phyloP scores from a whole-genome alignment of 805 yeast species.

The Lipomyces spencermartinsiae region DNA sequence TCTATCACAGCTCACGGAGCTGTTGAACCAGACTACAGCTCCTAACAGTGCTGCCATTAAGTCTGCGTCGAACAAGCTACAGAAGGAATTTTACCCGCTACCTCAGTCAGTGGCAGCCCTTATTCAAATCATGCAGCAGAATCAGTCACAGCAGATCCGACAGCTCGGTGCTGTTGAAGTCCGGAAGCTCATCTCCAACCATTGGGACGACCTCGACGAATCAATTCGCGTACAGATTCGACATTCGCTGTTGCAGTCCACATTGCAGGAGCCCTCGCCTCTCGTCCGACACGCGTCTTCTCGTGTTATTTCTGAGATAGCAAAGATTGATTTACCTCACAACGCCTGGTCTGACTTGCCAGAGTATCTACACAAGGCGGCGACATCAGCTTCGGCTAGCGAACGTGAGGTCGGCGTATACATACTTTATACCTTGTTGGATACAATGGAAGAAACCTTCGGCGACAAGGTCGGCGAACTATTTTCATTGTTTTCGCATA shows the following conservation, averaged over 20 bases:
- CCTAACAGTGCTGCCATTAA: slow-evolving; percentile 83
- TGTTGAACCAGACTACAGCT: slow-evolving; percentile 69
- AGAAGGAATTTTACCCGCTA: slow-evolving; percentile 73
- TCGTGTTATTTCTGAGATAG: slow-evolving; percentile 86
- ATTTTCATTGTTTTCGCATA: slow-evolving; percentile 69
- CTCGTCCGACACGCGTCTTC: slow-evolving; percentile 87
- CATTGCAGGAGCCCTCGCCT: slow-evolving; percentile 67
- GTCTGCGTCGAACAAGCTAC: slow-evolving; percentile 76
- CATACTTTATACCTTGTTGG: slow-evolving; percentile 77
- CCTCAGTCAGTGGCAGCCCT: slow-evolving; percentile 79
- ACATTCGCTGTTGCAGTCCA: slow-evolving; percentile 67
- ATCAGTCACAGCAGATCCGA: slow-evolving; percentile 71
- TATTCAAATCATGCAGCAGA: slow-evolving; percentile 77
- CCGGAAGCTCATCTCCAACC: slow-evolving; percentile 74
- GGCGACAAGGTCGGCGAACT: slow-evolving; percentile 67
- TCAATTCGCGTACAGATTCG: slow-evolving; percentile 62
- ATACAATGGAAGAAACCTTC: slow-evolving; percentile 65
- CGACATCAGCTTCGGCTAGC: slow-evolving; percentile 61
- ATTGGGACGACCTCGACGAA: slow-evolving; percentile 61
- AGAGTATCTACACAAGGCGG: slow-evolving; percentile 71
- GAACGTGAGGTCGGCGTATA: slow-evolving; percentile 83
- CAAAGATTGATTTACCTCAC: slow-evolving; percentile 71
- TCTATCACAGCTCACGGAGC: slow-evolving; percentile 38
- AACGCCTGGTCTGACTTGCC: slow-evolving; percentile 78
- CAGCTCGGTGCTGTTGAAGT: slow-evolving; percentile 97